A percentile compares a stretch with the other conserved stretches of the same genome.
phyloP scores from a whole-genome alignment of 2,329 filamentous ascomycete species.

The Fusarium burgessii region DNA sequence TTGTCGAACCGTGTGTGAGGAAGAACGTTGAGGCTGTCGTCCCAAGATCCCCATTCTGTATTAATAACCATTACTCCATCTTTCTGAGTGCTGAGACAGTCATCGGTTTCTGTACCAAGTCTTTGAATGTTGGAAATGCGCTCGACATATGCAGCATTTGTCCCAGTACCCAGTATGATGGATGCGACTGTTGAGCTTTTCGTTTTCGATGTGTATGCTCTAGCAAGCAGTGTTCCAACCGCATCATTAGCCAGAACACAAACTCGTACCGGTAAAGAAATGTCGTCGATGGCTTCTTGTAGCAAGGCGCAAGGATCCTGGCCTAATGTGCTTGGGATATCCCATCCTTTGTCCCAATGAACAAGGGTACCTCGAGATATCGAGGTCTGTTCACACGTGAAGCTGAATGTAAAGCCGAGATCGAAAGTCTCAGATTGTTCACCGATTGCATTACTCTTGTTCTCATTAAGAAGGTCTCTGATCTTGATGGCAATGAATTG shows the following conservation, averaged over 20 bases:
- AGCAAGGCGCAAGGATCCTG: constrained; percentile 7
- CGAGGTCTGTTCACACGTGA: constrained; percentile 5
- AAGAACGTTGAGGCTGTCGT: not conserved
- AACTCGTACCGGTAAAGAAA: not conserved
- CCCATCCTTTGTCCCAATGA: constrained; percentile 24
- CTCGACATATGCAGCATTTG: constrained; percentile 13
- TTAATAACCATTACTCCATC: constrained; percentile 1
- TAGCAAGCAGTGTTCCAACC: not conserved
- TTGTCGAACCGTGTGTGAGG: constrained; percentile 12
- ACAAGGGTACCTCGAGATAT: constrained; percentile 4
- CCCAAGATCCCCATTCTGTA: constrained; percentile 22
- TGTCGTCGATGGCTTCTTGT: not conserved
- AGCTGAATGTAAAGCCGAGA: constrained; percentile 17
- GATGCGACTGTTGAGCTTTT: not conserved
- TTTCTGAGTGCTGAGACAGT: accelerated
- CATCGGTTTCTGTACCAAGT: accelerated
- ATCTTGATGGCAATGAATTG: constrained; percentile 4
- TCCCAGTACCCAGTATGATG: constrained; percentile 2
- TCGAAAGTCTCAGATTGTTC: not conserved
- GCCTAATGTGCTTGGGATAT: not conserved
- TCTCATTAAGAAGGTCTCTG: not conserved
- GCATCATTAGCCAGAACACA: constrained; percentile 12
- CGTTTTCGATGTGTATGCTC: not conserved
- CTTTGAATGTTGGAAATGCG: not conserved
- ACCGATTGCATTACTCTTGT: accelerated